Evolutionary conservation across 1,284 basidiomycete species (phyloP).

Genomic region (Ustilago shanxiensis): DNA sequence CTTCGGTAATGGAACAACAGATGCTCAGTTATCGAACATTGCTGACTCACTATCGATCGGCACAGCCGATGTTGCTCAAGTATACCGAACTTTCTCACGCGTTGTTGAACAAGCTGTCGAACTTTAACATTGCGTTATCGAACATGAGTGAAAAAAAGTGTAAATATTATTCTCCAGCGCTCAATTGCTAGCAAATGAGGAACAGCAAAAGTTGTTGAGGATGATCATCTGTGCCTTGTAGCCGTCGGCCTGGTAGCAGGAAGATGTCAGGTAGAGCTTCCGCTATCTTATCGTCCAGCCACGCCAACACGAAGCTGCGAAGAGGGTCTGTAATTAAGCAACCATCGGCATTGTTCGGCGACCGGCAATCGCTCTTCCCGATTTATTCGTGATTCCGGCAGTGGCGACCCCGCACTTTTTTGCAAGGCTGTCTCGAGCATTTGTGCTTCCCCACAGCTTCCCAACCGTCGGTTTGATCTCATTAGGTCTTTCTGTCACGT

Average conservation of each 20-base stretch:
- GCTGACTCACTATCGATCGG: no score
- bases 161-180: no score
- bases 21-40: no score
- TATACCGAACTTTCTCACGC: no score
- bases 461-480: neutral
- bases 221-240: neutral
- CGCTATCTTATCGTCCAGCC: neutral
- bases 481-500: neutral
- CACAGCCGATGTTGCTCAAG: no score
- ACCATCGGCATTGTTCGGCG: constrained; percentile 28
- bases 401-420: constrained; percentile 10
- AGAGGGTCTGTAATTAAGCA: neutral
- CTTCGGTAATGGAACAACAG: no score
- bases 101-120: no score
- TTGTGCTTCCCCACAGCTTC: neutral
- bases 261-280: neutral
- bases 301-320: neutral
- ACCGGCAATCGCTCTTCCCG: constrained; percentile 14
- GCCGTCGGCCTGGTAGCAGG: neutral
- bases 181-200: neutral
- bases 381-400: neutral
- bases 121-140: no score
- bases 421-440: neutral
- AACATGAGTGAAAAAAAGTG: no score
- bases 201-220: neutral